phyloP scores from a whole-genome alignment of 148 eudicot genomes.

The Rhododendron vialii region DNA sequence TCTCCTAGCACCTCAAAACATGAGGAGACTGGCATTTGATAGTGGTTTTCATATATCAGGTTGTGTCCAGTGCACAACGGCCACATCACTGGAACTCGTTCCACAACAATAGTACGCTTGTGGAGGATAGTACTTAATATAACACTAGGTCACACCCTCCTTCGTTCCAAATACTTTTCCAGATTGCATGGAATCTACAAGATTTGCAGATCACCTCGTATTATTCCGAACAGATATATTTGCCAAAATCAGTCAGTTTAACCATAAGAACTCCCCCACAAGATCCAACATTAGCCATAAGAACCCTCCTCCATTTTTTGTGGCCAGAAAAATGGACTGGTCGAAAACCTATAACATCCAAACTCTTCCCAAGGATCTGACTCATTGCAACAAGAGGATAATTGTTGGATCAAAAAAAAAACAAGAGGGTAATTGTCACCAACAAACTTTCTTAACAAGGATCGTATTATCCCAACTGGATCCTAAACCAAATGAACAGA shows the following conservation, averaged over 20 bases:
- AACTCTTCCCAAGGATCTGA: background rate
- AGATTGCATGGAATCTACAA: background rate
- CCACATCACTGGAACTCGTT: background rate
- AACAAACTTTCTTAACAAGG: background rate
- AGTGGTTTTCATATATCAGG: background rate
- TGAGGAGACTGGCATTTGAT: background rate
- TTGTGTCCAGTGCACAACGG: background rate
- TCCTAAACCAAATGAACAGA: constrained; percentile 11
- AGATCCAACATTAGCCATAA: background rate
- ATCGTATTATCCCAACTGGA: background rate
- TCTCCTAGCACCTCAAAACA: background rate
- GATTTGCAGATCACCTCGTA: background rate
- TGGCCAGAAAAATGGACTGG: background rate
- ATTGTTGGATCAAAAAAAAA: too few species aligned
- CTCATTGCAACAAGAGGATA: background rate
- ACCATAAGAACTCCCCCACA: background rate
- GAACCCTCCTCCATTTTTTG: background rate
- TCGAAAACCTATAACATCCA: background rate
- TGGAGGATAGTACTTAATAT: background rate
- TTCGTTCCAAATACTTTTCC: background rate
- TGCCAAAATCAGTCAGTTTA: background rate
- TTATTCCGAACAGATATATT: background rate
- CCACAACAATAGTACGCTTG: background rate
- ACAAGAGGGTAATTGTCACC: background rate
- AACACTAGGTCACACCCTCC: background rate